Conservation (phyloP, 2,329 filamentous ascomycete species). For the Apiospora marii region DNA sequence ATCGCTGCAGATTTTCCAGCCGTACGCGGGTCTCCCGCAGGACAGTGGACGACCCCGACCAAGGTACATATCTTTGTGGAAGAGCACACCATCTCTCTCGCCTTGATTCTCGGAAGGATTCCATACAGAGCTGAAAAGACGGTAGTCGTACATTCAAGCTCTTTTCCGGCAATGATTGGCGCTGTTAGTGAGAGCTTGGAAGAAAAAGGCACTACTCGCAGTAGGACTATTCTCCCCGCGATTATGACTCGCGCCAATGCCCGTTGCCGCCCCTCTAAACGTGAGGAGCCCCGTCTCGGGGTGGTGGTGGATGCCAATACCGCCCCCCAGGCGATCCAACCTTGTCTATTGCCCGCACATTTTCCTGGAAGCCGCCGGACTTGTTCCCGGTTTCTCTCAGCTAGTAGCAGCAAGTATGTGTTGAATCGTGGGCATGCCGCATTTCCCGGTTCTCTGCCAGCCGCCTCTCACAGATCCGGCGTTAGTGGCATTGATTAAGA, state of each 20-base stretch:
- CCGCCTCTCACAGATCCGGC: neutral
- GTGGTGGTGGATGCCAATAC: constrained; percentile 1
- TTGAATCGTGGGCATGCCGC: neutral
- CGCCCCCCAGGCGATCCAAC: neutral
- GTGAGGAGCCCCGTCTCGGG: neutral
- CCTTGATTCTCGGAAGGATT: neutral
- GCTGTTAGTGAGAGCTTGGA: neutral
- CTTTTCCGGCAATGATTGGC: neutral
- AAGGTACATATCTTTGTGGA: neutral
- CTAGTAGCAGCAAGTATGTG: neutral
- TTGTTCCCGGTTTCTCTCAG: neutral
- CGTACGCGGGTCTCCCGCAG: neutral
- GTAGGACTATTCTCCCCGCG: constrained; percentile 14
- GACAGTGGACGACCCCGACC: neutral
- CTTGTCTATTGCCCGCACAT: neutral
- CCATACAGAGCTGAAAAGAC: neutral
- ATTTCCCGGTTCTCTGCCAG: neutral
- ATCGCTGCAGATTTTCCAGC: neutral
- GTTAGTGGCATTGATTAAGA: neutral
- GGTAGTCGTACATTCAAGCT: neutral
- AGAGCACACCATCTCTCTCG: neutral
- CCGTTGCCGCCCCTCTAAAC: neutral
- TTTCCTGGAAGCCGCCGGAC: neutral
- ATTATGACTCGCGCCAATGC: constrained; percentile 13
- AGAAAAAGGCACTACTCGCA: neutral